Conservation (phyloP, 805 yeast genomes). For the Hanseniaspora clermontiae region DNA sequence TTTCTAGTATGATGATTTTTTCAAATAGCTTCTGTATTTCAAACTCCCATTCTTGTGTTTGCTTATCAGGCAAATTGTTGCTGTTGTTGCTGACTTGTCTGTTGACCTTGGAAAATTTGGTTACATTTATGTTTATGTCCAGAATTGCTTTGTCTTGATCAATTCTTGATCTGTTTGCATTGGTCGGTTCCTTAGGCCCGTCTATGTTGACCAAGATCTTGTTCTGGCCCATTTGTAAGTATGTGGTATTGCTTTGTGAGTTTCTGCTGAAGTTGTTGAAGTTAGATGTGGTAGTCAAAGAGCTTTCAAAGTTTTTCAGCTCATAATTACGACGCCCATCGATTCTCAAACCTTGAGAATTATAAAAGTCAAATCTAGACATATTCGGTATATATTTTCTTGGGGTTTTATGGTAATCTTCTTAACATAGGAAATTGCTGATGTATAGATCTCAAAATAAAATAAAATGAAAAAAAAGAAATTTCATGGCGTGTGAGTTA, state of each 20-base stretch:
- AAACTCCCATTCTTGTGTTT: slow-evolving; percentile 61
- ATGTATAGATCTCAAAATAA: background rate
- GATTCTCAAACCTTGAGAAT: slow-evolving; percentile 86
- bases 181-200: slow-evolving; percentile 77
- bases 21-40: slow-evolving; percentile 57
- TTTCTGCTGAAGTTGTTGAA: slow-evolving; percentile 48
- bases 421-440: background rate
- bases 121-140: slow-evolving; percentile 52
- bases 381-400: slow-evolving; percentile 22
- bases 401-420: background rate
- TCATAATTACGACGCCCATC: slow-evolving; percentile 97
- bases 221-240: slow-evolving; percentile 83
- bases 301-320: slow-evolving; percentile 65
- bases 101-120: slow-evolving; percentile 70
- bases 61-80: slow-evolving; percentile 36
- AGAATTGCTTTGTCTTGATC: slow-evolving; percentile 44
- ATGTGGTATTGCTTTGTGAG: slow-evolving; percentile 85
- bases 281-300: slow-evolving; percentile 28
- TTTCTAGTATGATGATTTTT: slow-evolving; percentile 57
- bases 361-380: slow-evolving; percentile 70
- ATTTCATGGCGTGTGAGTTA: too few species aligned
- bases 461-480: too few species aligned
- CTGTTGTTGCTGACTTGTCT: slow-evolving; percentile 39
- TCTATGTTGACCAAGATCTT: slow-evolving; percentile 72
- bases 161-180: slow-evolving; percentile 37